Percentiles rank a stretch among this genome's conserved stretches.
These are phyloP conservation scores for Sporisorium iseilematis-ciliati DNA, from an alignment of 1,284 basidiomycete species.

Conservation along the genomic window DNA sequence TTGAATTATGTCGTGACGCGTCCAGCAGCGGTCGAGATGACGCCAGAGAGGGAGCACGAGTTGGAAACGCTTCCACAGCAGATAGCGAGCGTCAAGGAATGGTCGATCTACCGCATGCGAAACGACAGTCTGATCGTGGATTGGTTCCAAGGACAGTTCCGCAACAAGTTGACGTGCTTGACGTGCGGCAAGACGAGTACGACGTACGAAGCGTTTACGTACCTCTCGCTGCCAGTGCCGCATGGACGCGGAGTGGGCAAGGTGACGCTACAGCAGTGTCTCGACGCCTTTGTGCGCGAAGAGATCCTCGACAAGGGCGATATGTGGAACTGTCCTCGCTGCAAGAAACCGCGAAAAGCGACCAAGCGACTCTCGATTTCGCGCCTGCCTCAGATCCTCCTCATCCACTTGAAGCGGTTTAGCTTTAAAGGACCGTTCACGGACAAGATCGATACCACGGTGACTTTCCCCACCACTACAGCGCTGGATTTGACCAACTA, in stretches of 20 bases:
- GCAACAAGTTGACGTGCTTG: slow-evolving; percentile 67
- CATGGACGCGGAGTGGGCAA: slow-evolving; percentile 75
- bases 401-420: slow-evolving; percentile 97
- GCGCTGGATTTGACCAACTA: slow-evolving; percentile 88
- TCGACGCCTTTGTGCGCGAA: slow-evolving; percentile 89
- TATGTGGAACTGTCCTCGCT: slow-evolving; percentile 90
- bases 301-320: slow-evolving; percentile 94
- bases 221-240: slow-evolving; percentile 67
- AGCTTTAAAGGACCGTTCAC: slow-evolving; percentile 91
- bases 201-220: slow-evolving; percentile 81
- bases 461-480: slow-evolving; percentile 79
- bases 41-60: slow-evolving; percentile 60
- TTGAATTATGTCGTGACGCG: slow-evolving; percentile 57
- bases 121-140: slow-evolving; percentile 63
- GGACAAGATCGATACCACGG: slow-evolving; percentile 77
- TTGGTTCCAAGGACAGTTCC: slow-evolving; percentile 66
- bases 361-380: slow-evolving; percentile 87
- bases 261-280: slow-evolving; percentile 82
- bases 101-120: slow-evolving; percentile 63
- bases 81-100: slow-evolving; percentile 59
- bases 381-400: slow-evolving; percentile 87
- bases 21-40: slow-evolving; percentile 62
- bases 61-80: slow-evolving; percentile 83
- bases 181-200: slow-evolving; percentile 81
- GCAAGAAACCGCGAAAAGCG: slow-evolving; percentile 85